Percentiles rank a stretch among this genome's conserved stretches.
These are phyloP conservation scores for Ambrosiella cleistominuta DNA, from an alignment of 2,329 filamentous ascomycete species.

Conservation along the genomic window DNA sequence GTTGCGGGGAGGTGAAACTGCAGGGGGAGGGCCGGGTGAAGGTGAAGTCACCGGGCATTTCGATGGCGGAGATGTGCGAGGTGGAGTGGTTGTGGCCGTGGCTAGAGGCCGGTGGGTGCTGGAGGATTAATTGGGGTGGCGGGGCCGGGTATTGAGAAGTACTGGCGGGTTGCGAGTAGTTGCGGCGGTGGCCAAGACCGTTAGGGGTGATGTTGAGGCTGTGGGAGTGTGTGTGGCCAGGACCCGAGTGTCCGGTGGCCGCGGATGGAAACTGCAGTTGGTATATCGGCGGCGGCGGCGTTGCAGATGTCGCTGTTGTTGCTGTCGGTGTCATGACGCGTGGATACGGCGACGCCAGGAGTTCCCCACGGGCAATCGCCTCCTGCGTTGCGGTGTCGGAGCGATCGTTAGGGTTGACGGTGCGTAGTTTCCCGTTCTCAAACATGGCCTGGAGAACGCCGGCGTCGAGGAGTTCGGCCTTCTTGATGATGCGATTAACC, in stretches of 20 bases:
- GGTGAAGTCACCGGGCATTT: constrained; percentile 3
- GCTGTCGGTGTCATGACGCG: not conserved
- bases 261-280: not conserved
- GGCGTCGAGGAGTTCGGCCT: constrained; percentile 50
- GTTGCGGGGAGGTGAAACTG: not conserved
- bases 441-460: constrained; percentile 51
- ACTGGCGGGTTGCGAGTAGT: not conserved
- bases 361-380: constrained; percentile 4
- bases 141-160: not conserved
- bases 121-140: not conserved
- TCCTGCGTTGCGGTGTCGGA: constrained; percentile 16
- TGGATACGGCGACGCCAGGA: not conserved
- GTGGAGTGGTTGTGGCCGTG: not conserved
- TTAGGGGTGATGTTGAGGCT: not conserved
- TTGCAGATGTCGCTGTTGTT: not conserved
- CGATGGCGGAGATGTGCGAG: not conserved
- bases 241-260: not conserved
- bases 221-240: not conserved
- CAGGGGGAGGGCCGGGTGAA: not conserved
- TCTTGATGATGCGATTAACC: constrained; percentile 51
- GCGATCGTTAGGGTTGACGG: constrained; percentile 35
- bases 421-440: constrained; percentile 44
- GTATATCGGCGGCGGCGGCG: not conserved
- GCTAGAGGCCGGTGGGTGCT: not conserved
- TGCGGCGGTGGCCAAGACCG: not conserved